phyloP scores from a whole-genome alignment of 176 grass and related monocot genomes.

The Carex littledalei region DNA sequence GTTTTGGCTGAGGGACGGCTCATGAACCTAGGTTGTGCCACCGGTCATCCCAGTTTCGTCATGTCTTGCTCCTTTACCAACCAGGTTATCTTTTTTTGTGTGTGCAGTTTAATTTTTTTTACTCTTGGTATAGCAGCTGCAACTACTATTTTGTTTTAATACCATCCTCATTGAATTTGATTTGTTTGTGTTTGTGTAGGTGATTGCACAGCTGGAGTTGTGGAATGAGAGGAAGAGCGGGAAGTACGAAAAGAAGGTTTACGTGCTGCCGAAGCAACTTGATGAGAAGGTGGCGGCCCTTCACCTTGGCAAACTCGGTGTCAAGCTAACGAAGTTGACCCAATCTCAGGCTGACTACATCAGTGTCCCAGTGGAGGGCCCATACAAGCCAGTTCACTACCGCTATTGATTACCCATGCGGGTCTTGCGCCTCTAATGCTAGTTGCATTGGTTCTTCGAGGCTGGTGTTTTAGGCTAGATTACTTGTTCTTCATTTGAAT shows the following conservation, averaged over 20 bases:
- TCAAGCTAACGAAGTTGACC: constrained; percentile 70
- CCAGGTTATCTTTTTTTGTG: constrained; percentile 48
- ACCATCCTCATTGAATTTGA: background rate
- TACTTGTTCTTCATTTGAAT: constrained; percentile 3
- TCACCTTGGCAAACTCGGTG: constrained; percentile 87
- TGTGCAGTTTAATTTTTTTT: background rate
- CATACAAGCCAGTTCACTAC: constrained; percentile 80
- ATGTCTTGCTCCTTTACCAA: constrained; percentile 99
- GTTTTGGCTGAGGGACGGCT: constrained; percentile 93
- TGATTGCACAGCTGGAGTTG: constrained; percentile 91
- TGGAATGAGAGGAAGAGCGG: constrained; percentile 81
- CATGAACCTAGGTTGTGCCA: constrained; percentile 94
- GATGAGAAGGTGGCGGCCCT: constrained; percentile 98
- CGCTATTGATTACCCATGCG: constrained; percentile 50
- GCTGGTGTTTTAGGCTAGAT: constrained; percentile 15
- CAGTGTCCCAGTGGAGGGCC: constrained; percentile 63
- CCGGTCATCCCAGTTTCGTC: constrained; percentile 96
- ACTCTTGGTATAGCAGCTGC: background rate
- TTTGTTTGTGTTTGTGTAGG: constrained; percentile 32
- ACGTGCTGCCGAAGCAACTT: constrained; percentile 87
- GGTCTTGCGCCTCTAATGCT: background rate
- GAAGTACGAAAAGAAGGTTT: constrained; percentile 99
- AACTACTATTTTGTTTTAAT: background rate
- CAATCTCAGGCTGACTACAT: constrained; percentile 78
- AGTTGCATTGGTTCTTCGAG: background rate